Conservation (phyloP, 495 filamentous ascomycete species). For the Paragyromitra xinjiangensis region DNA sequence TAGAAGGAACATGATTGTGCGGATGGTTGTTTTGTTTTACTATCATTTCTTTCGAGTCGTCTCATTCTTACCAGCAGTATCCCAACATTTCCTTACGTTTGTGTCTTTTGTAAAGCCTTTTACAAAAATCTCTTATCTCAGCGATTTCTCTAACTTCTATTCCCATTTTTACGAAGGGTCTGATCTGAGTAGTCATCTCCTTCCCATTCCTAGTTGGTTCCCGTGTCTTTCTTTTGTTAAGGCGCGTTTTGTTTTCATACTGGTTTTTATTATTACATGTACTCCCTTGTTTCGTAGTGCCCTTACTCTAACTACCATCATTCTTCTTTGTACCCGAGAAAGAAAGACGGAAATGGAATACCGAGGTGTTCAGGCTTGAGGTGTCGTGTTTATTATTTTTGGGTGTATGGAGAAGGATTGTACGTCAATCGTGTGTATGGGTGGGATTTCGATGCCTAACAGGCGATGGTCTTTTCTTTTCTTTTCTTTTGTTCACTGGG, state of each 20-base stretch:
- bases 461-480: slow-evolving; percentile 16
- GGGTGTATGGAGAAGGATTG: neutral
- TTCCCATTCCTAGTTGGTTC: slow-evolving; percentile 18
- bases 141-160: slow-evolving; percentile 6
- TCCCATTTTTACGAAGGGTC: slow-evolving; percentile 21
- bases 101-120: slow-evolving; percentile 35
- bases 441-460: slow-evolving; percentile 20
- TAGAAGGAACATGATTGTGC: slow-evolving; percentile 24
- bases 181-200: slow-evolving; percentile 34
- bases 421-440: neutral
- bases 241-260: slow-evolving; percentile 33
- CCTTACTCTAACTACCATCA: slow-evolving; percentile 20
- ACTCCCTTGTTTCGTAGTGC: slow-evolving; percentile 33
- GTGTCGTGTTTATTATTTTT: slow-evolving; percentile 3
- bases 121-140: slow-evolving; percentile 25
- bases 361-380: slow-evolving; percentile 24
- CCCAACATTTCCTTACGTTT: slow-evolving; percentile 29
- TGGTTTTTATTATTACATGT: slow-evolving; percentile 17
- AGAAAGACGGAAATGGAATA: slow-evolving; percentile 21
- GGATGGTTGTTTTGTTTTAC: slow-evolving; percentile 25
- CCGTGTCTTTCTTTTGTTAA: slow-evolving; percentile 21
- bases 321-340: slow-evolving; percentile 33
- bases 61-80: slow-evolving; percentile 23
- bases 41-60: slow-evolving; percentile 25
- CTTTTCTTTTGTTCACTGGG: slow-evolving; percentile 32